Conservation (phyloP, 306 rosid species). For the Lupinus albus region DNA sequence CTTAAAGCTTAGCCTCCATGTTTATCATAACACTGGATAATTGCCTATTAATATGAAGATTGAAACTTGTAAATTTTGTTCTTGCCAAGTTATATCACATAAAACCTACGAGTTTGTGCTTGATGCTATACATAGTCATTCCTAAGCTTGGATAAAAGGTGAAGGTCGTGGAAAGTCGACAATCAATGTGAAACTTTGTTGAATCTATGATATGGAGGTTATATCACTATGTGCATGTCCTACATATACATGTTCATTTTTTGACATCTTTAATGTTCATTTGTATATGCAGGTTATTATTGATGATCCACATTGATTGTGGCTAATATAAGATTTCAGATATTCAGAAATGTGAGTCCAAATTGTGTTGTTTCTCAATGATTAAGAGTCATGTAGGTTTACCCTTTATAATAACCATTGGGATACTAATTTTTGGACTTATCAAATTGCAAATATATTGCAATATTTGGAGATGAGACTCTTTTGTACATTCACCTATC, state of each 20-base stretch:
- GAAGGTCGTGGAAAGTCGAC: too few species aligned
- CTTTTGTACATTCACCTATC: slow-evolving; percentile 44
- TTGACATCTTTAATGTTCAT: background rate
- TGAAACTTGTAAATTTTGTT: background rate
- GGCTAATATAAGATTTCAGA: slow-evolving; percentile 19
- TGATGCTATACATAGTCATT: too few species aligned
- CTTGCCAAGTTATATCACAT: background rate
- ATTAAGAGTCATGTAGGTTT: slow-evolving; percentile 31
- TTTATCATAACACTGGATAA: background rate
- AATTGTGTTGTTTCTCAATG: slow-evolving; percentile 40
- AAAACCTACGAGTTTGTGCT: too few species aligned
- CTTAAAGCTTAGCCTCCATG: background rate
- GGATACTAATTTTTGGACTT: slow-evolving; percentile 30
- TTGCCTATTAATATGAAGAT: background rate
- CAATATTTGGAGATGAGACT: slow-evolving; percentile 36
- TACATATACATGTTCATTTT: background rate
- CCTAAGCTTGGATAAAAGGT: too few species aligned
- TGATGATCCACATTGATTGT: slow-evolving; percentile 32
- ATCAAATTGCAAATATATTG: slow-evolving; percentile 43
- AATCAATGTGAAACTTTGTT: too few species aligned
- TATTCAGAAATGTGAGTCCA: slow-evolving; percentile 37
- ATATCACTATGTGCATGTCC: background rate
- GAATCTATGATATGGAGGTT: too few species aligned
- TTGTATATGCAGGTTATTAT: too few species aligned
- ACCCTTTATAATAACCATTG: slow-evolving; percentile 26